Base-by-base conservation (phyloP, 306 rosid species). In the Dryas drummondii region DNA sequence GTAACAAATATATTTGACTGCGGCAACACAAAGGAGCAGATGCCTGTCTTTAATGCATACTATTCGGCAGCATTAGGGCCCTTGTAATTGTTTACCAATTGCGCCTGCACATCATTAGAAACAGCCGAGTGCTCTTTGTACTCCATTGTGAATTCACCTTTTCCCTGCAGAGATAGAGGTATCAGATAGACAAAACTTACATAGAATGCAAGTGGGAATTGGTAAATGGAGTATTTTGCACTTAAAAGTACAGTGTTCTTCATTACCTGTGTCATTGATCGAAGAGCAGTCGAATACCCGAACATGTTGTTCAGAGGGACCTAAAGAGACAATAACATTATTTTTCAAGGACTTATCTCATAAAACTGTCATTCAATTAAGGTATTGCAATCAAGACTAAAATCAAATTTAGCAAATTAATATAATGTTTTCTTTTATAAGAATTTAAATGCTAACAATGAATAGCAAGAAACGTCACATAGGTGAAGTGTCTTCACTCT, bases 71-170 rank as follows among this genome's bases (percentile, higher is more conserved):
- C 87, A 81, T 82, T 86, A 7, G 81, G 78, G 78, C 97, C 92
- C 75, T 86, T 94, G 90, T 90, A 86, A 19, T 76, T 54, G 82
- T 88, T 92, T 54, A 94, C 80, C 70, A 94, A 61, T 76, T 94
- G 97, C 47, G 47, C 75, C 83, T 94, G 99, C 75, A 94, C 99
- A 45, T 94, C 99, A 59, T 86, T 77, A 74, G 99, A 94, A 71
- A 94, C 97, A 2, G 97, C 68, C 16, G 77, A 64, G 80, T 94
- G 99, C 81, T 94, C 97, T 80, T 89, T 92, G 87, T 94, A 94
- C 72, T 94, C 99, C 99, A 94, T 94, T 10, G 99, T 94, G 87
- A 94, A 94, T 74, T 94, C 99, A 10, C 99, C 99, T 79, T 94
- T 94, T 16, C 99, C 99, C 99, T 94, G 92, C 80, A 72, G 78